Evolutionary conservation across 768 basidiomycete species (phyloP), one percentile per base, ranked within the genome.

Genomic region (Cyclocybe aegerita): DNA sequence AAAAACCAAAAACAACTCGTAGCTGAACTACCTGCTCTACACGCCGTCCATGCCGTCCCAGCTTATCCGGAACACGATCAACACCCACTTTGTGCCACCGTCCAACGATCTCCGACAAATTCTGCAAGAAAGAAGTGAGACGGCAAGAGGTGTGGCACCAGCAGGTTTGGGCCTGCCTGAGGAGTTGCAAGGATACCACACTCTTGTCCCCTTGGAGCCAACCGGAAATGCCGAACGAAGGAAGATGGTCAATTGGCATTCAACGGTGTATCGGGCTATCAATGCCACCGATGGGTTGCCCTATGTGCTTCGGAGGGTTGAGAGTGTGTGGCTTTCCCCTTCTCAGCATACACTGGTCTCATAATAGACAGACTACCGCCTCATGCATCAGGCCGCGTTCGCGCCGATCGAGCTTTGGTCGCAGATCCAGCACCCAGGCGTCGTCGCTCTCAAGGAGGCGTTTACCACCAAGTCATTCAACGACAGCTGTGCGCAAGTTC

Each of bases 1-100:
- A 39, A 16, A 16, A 16, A 39, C 6, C 36, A 30, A 43, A 16
- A 41, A 44, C 23, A 23, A 14, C 11, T 47, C 46, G 38, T 63
- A 96, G 92, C 79, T 98, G 40, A 84, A 97, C 63, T 93, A 99
- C 62, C 93, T 98, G 57, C 78, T 98, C 30, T 99, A 99, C 72
- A 86, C 90, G 3, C 80, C 81, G 2, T 79, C 80, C 59, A 73
- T 88, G 61, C 74, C 88, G 39, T 69, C 80, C 55, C 61, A 75
- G 49, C 73, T 87, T 63, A 61, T 78, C 58, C 64, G 78, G 12
- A 74, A 78, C 7, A 43, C 65, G 34, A 55, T 61, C 55, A 59
- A 75, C 60, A 72, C 69, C 30, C 93, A 95, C 63, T 98, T 96
- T 70, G 78, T 97, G 1, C 76, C 73, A 1, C 59, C 76, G 1